Conservation (phyloP, 208 protist genomes). For the Trypanosoma boissoni region DNA sequence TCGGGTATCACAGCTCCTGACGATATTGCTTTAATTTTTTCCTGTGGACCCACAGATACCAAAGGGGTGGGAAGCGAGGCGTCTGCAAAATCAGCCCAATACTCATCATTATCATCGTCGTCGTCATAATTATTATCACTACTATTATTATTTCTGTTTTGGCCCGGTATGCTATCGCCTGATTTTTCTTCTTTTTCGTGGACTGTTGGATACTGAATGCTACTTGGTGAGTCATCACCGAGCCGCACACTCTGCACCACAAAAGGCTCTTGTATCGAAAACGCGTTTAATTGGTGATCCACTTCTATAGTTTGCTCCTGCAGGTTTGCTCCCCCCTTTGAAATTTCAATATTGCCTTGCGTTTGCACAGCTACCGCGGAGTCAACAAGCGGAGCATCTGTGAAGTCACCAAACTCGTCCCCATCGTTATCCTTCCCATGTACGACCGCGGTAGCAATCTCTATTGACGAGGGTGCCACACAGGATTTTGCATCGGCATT, state of each 20-base stretch:
- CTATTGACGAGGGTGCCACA: too few species aligned
- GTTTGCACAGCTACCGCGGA: background rate
- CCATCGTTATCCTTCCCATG: background rate
- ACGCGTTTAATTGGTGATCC: background rate
- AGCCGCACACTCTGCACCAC: conserved; percentile 3
- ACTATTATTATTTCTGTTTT: too few species aligned
- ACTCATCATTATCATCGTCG: conserved; percentile 10
- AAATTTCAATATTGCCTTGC: background rate
- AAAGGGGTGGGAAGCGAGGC: background rate
- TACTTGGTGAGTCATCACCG: background rate
- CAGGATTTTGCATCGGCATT: too few species aligned
- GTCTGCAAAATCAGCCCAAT: conserved; percentile 22
- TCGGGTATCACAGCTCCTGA: background rate
- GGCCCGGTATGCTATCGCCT: background rate
- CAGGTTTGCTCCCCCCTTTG: background rate
- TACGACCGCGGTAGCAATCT: background rate
- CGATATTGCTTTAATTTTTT: background rate
- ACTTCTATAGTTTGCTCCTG: background rate
- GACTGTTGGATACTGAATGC: background rate
- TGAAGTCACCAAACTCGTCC: conserved; percentile 4
- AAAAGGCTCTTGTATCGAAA: background rate
- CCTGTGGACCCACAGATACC: background rate
- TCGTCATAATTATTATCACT: background rate
- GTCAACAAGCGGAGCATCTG: background rate
- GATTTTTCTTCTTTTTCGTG: background rate